phyloP scores from a whole-genome alignment of 345 rosid species.

The Cochlearia excelsa region DNA sequence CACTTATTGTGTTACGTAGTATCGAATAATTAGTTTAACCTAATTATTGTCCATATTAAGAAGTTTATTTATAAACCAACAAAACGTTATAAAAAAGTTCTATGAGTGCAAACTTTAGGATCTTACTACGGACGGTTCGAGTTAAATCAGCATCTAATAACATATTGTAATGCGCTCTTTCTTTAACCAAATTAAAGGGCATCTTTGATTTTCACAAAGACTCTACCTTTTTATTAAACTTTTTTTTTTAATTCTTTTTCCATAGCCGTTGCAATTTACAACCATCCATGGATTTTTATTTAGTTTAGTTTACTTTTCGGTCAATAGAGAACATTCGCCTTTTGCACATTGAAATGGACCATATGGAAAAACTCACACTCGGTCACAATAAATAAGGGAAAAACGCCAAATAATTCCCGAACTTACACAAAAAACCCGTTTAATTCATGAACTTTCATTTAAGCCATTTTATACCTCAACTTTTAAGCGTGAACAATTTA shows the following conservation, averaged over 20 bases:
- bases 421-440: no score
- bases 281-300: conserved; percentile 30
- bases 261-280: conserved; percentile 24
- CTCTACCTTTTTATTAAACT: conserved; percentile 25
- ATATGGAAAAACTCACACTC: conserved; percentile 1
- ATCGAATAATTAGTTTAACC: conserved; percentile 5
- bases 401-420: background rate
- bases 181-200: conserved; percentile 27
- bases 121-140: conserved; percentile 36
- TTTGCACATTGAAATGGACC: conserved; percentile 32
- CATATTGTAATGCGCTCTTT: conserved; percentile 27
- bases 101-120: conserved; percentile 14
- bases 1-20: conserved; percentile 20
- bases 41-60: conserved; percentile 11
- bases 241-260: background rate
- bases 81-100: conserved; percentile 14
- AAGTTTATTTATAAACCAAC: conserved; percentile 22
- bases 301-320: conserved; percentile 23
- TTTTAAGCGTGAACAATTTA: no score
- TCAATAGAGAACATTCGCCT: conserved; percentile 35
- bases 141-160: conserved; percentile 30
- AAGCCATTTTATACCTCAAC: no score
- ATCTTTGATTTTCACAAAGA: conserved; percentile 40
- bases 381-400: no score
- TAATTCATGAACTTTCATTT: no score